Evolutionary conservation across 768 basidiomycete species (phyloP), one percentile per base, ranked within the genome.

Genomic region (Agaricus blazei): DNA sequence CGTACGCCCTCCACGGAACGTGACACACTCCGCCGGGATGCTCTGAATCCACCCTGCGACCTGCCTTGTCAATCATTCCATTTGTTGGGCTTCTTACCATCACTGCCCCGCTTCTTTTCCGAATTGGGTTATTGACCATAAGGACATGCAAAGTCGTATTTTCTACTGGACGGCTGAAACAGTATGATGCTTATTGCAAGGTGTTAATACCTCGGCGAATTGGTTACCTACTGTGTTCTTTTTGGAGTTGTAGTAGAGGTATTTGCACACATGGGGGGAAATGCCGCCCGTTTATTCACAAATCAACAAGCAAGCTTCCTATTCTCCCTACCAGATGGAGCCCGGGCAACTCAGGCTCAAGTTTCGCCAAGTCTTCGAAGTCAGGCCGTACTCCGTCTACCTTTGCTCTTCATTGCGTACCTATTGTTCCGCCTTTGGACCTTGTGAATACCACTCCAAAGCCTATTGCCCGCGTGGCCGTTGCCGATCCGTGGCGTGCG

Each of bases 401-500:
- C 27, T 55, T 49, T 27, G 28, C 23, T 23, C 28, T 41, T 31
- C 46, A 42, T 55, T 47, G 54, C 47, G 38, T 55, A 47, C 40
- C 47, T 43, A 55, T 55, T 29, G 27, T 14, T 42, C n/a, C 27
- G 26, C 31, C 8, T 45, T 26, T 31, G 38, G 46, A 54, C 28
- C 41, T 54, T 27, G 45, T 46, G 37, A 55, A 44, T 47, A 48
- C 54, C 54, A 49, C 54, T 42, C 19, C 46, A 55, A 55, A 48
- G 46, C 54, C 40, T 48, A 48, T 23, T 48, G 14, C 46, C 46
- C 45, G 53, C 53, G 46, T 49, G 54, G 19, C 12, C 47, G 26
- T 44, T 37, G 54, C 49, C 48, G 54, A 56, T 56, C 54, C 48
- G 48, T 56, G 54, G 41, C 42, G 41, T 28, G 34, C 31, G 34